These are phyloP conservation scores for Zygoascus flipseniorum DNA, from an alignment of 805 yeast genomes.

Conservation along the genomic window DNA sequence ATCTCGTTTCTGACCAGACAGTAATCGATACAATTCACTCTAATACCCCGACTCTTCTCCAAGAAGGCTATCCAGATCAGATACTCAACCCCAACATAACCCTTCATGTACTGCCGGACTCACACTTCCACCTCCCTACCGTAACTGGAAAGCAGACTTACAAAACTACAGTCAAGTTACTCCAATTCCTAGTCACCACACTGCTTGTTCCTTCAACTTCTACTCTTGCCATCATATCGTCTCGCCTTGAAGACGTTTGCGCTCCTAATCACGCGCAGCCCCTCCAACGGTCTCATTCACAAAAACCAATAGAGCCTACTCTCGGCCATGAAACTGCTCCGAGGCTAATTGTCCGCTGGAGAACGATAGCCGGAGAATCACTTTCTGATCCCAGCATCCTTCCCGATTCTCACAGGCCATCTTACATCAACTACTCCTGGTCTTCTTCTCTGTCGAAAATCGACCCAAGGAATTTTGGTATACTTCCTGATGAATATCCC, in stretches of 20 bases:
- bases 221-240: slow-evolving; percentile 18
- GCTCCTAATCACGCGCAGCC: background rate
- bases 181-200: slow-evolving; percentile 22
- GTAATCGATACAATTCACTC: slow-evolving; percentile 19
- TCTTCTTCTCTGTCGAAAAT: slow-evolving; percentile 5
- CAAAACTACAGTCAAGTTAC: slow-evolving; percentile 19
- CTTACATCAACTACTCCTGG: slow-evolving; percentile 4
- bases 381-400: background rate
- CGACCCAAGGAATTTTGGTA: slow-evolving; percentile 5
- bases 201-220: slow-evolving; percentile 24
- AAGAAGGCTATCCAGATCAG: slow-evolving; percentile 18
- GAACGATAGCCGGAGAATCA: slow-evolving; percentile 3
- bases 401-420: background rate
- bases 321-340: background rate
- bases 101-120: slow-evolving; percentile 24
- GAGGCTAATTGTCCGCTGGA: slow-evolving; percentile 7
- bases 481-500: slow-evolving; percentile 22
- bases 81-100: slow-evolving; percentile 23
- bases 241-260: slow-evolving; percentile 8
- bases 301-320: background rate
- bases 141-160: slow-evolving; percentile 24
- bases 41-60: slow-evolving; percentile 22
- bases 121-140: slow-evolving; percentile 19
- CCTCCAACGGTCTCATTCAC: background rate
- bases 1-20: background rate